A percentile compares a stretch with the other conserved stretches of the same genome.
These are phyloP conservation scores for Stipa capillata DNA, from an alignment of 176 grass and related monocot species.

Conservation along the genomic window DNA sequence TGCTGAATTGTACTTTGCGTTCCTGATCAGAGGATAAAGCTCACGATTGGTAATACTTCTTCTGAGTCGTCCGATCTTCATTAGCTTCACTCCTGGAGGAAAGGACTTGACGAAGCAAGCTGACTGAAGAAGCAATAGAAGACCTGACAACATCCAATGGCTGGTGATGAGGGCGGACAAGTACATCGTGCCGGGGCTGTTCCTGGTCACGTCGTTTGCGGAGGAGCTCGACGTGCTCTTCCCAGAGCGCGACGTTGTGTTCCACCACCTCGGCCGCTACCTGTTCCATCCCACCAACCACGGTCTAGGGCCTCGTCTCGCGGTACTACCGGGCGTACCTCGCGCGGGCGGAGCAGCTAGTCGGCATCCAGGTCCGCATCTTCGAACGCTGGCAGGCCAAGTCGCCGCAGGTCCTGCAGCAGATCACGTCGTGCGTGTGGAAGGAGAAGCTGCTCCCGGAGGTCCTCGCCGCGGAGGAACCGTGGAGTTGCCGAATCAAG, in stretches of 20 bases:
- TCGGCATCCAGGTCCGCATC: constrained; percentile 43
- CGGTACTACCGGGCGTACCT: constrained; percentile 42
- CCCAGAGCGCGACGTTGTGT: constrained; percentile 37
- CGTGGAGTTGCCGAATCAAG: too few relatives aligned
- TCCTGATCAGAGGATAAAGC: too few relatives aligned
- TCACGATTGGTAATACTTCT: too few relatives aligned
- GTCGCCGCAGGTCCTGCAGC: constrained; percentile 14
- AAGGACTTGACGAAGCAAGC: too few relatives aligned
- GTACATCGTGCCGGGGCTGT: constrained; percentile 48
- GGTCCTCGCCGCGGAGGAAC: not conserved
- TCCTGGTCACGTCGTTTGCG: constrained; percentile 16
- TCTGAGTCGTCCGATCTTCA: too few relatives aligned
- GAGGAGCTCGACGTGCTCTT: constrained; percentile 41
- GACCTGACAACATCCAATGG: constrained; percentile 45
- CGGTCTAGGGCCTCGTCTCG: constrained; percentile 58
- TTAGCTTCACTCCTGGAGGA: too few relatives aligned
- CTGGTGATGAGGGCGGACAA: constrained; percentile 35
- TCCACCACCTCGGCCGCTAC: constrained; percentile 57
- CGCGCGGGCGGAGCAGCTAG: not conserved
- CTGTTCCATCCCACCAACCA: constrained; percentile 50
- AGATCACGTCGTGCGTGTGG: constrained; percentile 15
- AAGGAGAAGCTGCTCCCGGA: constrained; percentile 21
- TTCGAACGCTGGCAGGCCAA: not conserved
- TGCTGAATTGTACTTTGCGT: too few relatives aligned
- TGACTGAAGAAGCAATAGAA: too few relatives aligned